Evolutionary conservation across 23 red algal species (phyloP), one percentile per base, ranked within the genome.

Genomic region (Gracilaria caudata): DNA sequence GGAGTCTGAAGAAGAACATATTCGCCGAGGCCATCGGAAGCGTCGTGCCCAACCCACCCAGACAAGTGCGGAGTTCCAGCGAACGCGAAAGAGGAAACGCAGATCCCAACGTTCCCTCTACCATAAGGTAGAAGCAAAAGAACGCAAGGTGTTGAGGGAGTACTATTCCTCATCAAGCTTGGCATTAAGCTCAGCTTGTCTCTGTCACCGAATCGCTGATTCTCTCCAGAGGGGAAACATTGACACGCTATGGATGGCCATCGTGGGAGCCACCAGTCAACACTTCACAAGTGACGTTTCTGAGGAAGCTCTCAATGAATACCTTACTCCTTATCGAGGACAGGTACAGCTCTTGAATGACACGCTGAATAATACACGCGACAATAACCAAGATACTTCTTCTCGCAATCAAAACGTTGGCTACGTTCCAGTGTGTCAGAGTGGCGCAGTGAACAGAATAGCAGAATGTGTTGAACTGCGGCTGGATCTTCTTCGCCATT

Each of bases 401-500:
- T 89, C 85, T 9, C 37, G 32, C 29, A 77, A 66, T 46, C 77
- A 68, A 17, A 80, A 80, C 47, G 87, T 76, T 58, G 87, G 77
- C 45, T 91, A 91, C 80, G 77, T 64, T 38, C 77, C 63, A 16
- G 0, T 11, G 21, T 70, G 87, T 25, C 60, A 59, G 45, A 76
- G 76, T 11, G 45, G 45, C 21, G 54, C 71, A 33, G 33, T 72
- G 41, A 56, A 91, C 35, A 57, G 87, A 45, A 91, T 91, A 57
- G 87, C 78, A 25, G 73, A 72, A 33, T 68, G 53, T 47, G 66
- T 55, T 1, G 96, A 98, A 79, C 83, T 94, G 21, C 90, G 86
- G n/a, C 79, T 98, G 28, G 96, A 98, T 73, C 84, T 98, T 80
- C 77, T 98, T 61, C 92, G 96, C 17, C 96, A 93, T 68, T 95